Base-by-base conservation (phyloP, 768 basidiomycete genomes). In the Fibroporia radiculosa region DNA sequence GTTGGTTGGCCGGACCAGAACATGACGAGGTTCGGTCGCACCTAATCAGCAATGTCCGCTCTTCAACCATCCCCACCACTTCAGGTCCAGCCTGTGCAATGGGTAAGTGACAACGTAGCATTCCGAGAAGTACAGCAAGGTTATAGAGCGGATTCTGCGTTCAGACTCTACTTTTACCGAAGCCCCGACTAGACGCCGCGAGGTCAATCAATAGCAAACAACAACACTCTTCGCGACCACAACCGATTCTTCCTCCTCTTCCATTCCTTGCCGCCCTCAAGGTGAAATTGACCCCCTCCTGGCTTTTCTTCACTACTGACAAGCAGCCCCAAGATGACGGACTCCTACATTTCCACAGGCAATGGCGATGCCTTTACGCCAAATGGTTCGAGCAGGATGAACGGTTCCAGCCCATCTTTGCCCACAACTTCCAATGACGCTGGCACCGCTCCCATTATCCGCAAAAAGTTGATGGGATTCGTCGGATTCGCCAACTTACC, bases 401-500 rank as follows among this genome's bases (percentile, higher is more conserved):
- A 82, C 60, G 79, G 74, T 54, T 78, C 80, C 38, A 79, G 69
- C 50, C 77, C 84, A 34, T 82, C 84, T 18, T 64, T 82, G 24
- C 54, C 59, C 37, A 48, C 47, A 48, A 52, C 57, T 38, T 40
- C 49, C 22, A 58, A 59, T 52, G 54, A 58, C 2, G 35, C 58
- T 13, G 63, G 57, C 16, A 20, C 62, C 28, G 53, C 68, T 41
- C 60, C 67, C 47, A 66, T 74, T 57, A 74, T 75, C 52, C 84
- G 88, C 68, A 93, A 92, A 81, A 93, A 93, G 70, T 74, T 93
- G 57, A 89, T 86, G 79, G 89, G 91, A 58, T 93, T 91, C 63
- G 91, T 95, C 48, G 91, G 91, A 41, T 95, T 99, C 62, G 91
- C 93, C 62, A 98, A 96, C 66, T 77, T 99, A 40, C 96, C 96